These are phyloP conservation scores for Boletellus deceptivus DNA, from an alignment of 1,284 basidiomycete genomes.

Conservation along the genomic window DNA sequence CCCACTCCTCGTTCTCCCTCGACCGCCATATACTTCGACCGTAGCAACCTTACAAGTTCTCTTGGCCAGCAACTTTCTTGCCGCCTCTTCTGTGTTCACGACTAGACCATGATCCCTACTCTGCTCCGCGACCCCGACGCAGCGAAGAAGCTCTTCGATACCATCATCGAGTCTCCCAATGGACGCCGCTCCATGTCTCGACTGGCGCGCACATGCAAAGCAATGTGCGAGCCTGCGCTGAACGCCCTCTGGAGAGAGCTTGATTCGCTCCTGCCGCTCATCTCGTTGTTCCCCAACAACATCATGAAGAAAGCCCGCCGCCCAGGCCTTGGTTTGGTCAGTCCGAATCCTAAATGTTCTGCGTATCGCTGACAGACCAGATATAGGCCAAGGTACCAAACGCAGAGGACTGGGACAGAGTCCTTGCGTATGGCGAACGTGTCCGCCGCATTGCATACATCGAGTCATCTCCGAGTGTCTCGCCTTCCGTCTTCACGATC, in stretches of 20 bases:
- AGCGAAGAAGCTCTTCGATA: conserved; percentile 62
- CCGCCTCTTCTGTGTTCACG: conserved; percentile 42
- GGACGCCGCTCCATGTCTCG: conserved; percentile 64
- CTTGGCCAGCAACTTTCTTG: conserved; percentile 32
- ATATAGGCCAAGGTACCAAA: conserved; percentile 56
- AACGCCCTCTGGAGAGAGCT: conserved; percentile 72
- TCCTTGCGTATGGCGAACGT: conserved; percentile 62
- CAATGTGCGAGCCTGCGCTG: conserved; percentile 68
- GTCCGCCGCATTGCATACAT: conserved; percentile 67
- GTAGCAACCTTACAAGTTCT: conserved; percentile 28
- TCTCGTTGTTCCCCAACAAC: conserved; percentile 64
- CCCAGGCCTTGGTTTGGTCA: conserved; percentile 71
- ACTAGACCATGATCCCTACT: conserved; percentile 51
- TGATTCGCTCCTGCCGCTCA: conserved; percentile 67
- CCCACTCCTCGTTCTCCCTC: conserved; percentile 45
- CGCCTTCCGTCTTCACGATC: conserved; percentile 61
- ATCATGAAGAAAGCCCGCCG: conserved; percentile 65
- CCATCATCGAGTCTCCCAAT: conserved; percentile 62
- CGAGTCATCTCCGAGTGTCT: conserved; percentile 60
- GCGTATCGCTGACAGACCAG: conserved; percentile 6
- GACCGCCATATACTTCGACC: conserved; percentile 37
- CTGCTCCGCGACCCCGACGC: conserved; percentile 66
- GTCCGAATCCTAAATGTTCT: conserved; percentile 32
- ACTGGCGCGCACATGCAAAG: conserved; percentile 69
- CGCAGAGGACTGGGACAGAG: conserved; percentile 62